A percentile compares a stretch with the other conserved stretches of the same genome.
Conservation (phyloP, 202 grass and related monocot genomes). For the Zoysia matrella region DNA sequence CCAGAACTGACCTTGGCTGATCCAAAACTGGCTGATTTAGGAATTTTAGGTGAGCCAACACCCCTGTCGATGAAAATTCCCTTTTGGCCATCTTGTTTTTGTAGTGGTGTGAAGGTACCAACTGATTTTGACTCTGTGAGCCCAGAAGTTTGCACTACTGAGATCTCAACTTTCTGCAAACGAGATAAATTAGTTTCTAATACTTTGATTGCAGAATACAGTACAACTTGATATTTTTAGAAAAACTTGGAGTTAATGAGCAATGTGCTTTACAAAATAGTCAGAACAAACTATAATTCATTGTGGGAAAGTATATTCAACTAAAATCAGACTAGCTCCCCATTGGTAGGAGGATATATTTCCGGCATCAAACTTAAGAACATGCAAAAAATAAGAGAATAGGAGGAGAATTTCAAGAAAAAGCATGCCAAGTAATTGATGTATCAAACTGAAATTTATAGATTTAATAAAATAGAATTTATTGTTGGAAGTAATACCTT, state of each 20-base stretch:
- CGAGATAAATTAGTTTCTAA: conserved; percentile 42
- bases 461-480: not conserved
- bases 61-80: conserved; percentile 85
- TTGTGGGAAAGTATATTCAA: conserved; percentile 26
- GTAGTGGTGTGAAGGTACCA: conserved; percentile 71
- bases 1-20: conserved; percentile 54
- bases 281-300: not conserved
- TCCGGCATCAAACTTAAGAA: conserved; percentile 18
- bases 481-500: conserved; percentile 16
- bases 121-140: conserved; percentile 93
- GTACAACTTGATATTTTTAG: not conserved
- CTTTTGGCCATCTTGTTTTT: conserved; percentile 82
- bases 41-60: conserved; percentile 80
- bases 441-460: not conserved
- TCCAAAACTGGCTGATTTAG: conserved; percentile 88
- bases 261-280: not conserved
- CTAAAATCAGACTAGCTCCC: conserved; percentile 19
- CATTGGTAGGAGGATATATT: conserved; percentile 21
- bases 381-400: conserved; percentile 29
- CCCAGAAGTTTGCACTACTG: conserved; percentile 53
- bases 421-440: conserved; percentile 11
- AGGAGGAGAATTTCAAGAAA: not conserved
- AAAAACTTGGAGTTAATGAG: not conserved
- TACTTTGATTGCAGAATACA: conserved; percentile 23
- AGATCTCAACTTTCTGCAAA: conserved; percentile 68